Conservation (phyloP, 176 grass and related monocot genomes). For the Eragrostis nindensis region DNA sequence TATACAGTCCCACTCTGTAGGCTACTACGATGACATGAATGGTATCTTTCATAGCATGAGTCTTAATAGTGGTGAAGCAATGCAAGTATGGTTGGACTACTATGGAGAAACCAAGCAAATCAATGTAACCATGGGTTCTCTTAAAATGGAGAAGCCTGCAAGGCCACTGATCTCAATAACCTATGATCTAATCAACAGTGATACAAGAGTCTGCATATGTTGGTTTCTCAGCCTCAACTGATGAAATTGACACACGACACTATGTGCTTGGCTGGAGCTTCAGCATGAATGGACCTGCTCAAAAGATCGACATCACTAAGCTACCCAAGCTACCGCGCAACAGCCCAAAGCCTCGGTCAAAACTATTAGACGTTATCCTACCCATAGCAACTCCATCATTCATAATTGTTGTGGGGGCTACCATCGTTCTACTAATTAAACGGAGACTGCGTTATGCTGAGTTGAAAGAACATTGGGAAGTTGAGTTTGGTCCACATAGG, state of each 20-base stretch:
- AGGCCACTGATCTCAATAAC: conserved; percentile 9
- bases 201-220: neutral
- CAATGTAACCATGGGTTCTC: conserved; percentile 1
- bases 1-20: neutral
- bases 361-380: conserved; percentile 11
- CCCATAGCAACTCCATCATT: conserved; percentile 20
- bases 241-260: neutral
- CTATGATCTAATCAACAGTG: conserved; percentile 5
- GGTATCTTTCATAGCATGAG: conserved; percentile 18
- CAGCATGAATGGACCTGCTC: conserved; percentile 15
- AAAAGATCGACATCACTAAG: conserved; percentile 10
- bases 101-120: conserved; percentile 15
- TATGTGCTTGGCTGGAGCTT: conserved; percentile 43
- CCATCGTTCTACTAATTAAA: neutral
- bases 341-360: neutral
- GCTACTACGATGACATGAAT: conserved; percentile 11
- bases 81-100: conserved; percentile 39
- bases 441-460: conserved; percentile 2
- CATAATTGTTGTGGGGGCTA: neutral
- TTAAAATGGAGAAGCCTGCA: conserved; percentile 16
- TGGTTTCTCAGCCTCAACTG: conserved; percentile 40
- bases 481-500: conserved; percentile 25
- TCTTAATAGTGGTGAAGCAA: conserved; percentile 1
- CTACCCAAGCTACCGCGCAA: conserved; percentile 19
- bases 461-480: conserved; percentile 39